Conservation (phyloP, 495 filamentous ascomycete species). For the Pseudoneurospora amorphoporcata region DNA sequence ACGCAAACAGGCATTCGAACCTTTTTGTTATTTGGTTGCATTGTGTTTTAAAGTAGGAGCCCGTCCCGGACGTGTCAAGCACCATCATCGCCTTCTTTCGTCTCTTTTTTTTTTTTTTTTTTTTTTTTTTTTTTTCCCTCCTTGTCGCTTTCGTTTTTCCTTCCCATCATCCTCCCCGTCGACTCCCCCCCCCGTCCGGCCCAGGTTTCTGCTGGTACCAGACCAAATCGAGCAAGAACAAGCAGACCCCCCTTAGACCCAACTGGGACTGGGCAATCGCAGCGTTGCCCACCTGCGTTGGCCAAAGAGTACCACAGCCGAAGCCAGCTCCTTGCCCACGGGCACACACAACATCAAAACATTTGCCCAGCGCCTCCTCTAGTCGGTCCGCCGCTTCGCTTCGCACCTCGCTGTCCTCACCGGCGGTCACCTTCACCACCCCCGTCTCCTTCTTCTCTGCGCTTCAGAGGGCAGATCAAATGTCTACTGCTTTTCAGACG, state of each 20-base stretch:
- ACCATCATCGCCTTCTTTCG: neutral
- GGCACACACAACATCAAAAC: constrained; percentile 2
- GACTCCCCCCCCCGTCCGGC: constrained; percentile 2
- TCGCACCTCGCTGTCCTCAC: neutral
- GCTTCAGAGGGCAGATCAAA: constrained; percentile 25
- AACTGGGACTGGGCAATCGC: neutral
- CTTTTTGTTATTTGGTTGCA: neutral
- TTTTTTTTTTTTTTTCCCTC: constrained; percentile 6
- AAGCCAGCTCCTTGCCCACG: neutral
- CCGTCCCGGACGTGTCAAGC: neutral
- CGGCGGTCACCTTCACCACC: neutral
- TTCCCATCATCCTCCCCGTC: neutral
- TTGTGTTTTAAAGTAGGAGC: neutral
- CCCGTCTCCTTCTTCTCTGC: constrained; percentile 7
- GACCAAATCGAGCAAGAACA: constrained; percentile 5
- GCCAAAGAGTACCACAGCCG: neutral
- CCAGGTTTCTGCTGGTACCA: constrained; percentile 3
- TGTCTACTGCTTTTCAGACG: constrained; percentile 49
- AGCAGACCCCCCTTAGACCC: neutral
- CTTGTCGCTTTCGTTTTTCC: constrained; percentile 1
- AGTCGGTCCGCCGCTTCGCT: neutral
- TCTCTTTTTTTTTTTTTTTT: constrained; percentile 2
- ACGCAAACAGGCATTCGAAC: neutral
- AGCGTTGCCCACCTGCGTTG: neutral
- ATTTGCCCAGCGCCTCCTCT: constrained; percentile 4